Base-by-base conservation (phyloP, 2,329 filamentous ascomycete genomes). In the Alternaria brassicicola region DNA sequence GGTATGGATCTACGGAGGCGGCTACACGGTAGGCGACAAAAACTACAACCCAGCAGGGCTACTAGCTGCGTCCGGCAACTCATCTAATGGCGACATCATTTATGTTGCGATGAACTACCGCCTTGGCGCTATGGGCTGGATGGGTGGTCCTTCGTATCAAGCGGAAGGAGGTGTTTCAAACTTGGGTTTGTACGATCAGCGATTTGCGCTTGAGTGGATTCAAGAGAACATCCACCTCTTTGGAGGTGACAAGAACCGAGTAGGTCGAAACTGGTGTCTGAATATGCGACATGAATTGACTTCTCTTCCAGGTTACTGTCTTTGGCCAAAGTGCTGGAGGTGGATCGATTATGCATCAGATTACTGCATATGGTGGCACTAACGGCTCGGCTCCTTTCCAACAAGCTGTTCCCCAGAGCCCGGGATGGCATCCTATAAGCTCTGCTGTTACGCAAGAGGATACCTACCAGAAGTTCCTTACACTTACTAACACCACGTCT, bases 1-100 rank as follows among this genome's bases (percentile, higher is more conserved):
- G 2, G 79, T 84, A 4, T 83, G 79, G 79, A 81, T 85, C 36
- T 82, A 83, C 62, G 83, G 83, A 15, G 61, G 82, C 8, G 82
- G 81, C 9, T 84, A 83, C 52, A 74, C 73, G 4, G 61, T 63
- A 3, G 78, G 78, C 38, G 31, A 38, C 25, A 55, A 83, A 64
- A 74, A 69, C 21, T 65, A 71, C 9, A 76, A 78, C 31, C 78
- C 80, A 5, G 74, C 78, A 21, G 78, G 78, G 8, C 66, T 83
- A 9, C 67, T 82, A 9, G 72, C 76, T 26, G 78, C 80, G 7
- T 82, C 79, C 49, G 77, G 79, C 52, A 74, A 76, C 30, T 70
- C 74, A 4, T 70, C 71, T 1, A 65, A 70, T 6, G 78, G 78
- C 23, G 81, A 80, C 7, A 70, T 83, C 28, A 74, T 83, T 17